phyloP scores from a whole-genome alignment of 495 filamentous ascomycete genomes.

The Hyaloscypha finlandica region DNA sequence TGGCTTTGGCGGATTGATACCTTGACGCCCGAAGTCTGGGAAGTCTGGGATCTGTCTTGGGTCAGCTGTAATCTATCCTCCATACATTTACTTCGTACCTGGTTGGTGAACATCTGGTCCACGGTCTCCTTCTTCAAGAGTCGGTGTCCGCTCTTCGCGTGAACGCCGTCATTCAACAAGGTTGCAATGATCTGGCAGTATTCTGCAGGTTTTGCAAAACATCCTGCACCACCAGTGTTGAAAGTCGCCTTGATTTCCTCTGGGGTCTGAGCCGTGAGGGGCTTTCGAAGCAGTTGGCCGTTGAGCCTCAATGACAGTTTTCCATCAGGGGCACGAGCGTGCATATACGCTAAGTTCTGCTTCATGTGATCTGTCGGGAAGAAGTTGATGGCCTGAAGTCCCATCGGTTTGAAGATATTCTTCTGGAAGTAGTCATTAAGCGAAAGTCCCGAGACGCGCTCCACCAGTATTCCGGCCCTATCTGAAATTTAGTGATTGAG shows the following conservation, averaged over 20 bases:
- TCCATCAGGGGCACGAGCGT: conserved; percentile 44
- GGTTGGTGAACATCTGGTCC: conserved; percentile 61
- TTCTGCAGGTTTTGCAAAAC: conserved; percentile 54
- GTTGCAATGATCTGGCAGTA: conserved; percentile 51
- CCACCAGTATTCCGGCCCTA: conserved; percentile 60
- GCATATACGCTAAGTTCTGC: conserved; percentile 50
- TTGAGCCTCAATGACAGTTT: conserved; percentile 35
- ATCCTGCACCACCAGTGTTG: conserved; percentile 58
- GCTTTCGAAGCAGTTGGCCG: conserved; percentile 49
- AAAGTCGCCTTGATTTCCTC: conserved; percentile 42
- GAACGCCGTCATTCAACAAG: conserved; percentile 52
- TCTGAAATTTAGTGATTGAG: conserved; percentile 48
- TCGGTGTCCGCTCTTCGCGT: conserved; percentile 45
- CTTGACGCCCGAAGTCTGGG: conserved; percentile 50
- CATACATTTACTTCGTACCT: conserved; percentile 26
- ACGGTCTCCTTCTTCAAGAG: conserved; percentile 55
- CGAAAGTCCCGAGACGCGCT: conserved; percentile 49
- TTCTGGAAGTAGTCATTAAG: conserved; percentile 59
- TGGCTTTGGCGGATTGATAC: conserved; percentile 50
- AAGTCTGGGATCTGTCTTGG: conserved; percentile 44
- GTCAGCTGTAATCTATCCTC: neutral
- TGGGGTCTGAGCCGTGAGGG: conserved; percentile 41
- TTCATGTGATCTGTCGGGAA: conserved; percentile 55
- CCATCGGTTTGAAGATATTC: conserved; percentile 59
- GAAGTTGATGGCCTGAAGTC: conserved; percentile 54